Evolutionary conservation across 768 basidiomycete genomes (phyloP), one percentile per base, ranked within the genome.

Genomic region (Rhizopogon salebrosus): DNA sequence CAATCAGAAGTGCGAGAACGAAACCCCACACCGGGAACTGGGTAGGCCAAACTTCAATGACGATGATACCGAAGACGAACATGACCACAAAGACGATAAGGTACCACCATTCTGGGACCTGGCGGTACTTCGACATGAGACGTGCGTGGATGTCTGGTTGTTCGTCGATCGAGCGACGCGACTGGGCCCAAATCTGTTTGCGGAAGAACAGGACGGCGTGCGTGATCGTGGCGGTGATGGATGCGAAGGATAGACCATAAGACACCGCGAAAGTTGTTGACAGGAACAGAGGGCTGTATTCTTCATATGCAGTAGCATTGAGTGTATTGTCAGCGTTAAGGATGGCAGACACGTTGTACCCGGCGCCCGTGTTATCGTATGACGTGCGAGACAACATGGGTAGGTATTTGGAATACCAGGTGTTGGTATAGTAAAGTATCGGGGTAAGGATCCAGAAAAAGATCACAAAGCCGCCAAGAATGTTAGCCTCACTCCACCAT

Each of bases 31-130:
- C 70, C 13, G 61, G 65, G 53, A 70, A 62, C 27, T 74, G 64
- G 11, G 85, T 79, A n/a, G 80, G 76, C 84, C 84, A 87, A 13
- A 84, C 62, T 62, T 80, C 75, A 29, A 86, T 80, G 40, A 76
- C 79, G 16, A 86, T 58, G 60, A 83, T 74, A 13, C 81, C 82
- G 51, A 87, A 84, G 8, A 80, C 69, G 56, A 87, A 81, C 59
- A 81, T 82, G 48, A 77, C 54, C 46, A 72, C 78, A 68, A 62
- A 65, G 59, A 68, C 36, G 58, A 43, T 37, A 22, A 66, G 59
- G 58, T 86, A 87, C 72, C 82, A 83, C 79, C 78, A 84, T 41
- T 80, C 77, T 1, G 83, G 84, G 26, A 84, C 83, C 65, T 74
- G 75, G 1, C 65, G 76, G 61, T 85, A 85, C 36, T 63, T 69